phyloP scores from a whole-genome alignment of 768 basidiomycete genomes.

The Sporobolomyces roseus region DNA sequence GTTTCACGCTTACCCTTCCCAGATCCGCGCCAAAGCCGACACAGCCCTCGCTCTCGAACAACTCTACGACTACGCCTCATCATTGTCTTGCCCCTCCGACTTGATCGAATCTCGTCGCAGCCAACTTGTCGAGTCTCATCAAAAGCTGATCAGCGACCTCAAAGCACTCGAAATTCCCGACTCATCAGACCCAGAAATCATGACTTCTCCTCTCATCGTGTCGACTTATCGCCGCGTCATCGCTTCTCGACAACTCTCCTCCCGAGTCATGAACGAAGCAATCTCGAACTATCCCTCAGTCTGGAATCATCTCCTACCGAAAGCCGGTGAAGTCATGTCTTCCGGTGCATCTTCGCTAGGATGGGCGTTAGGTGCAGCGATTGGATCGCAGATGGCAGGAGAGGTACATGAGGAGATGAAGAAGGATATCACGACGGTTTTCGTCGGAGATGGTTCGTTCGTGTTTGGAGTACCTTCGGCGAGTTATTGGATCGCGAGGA shows the following conservation, averaged over 20 bases:
- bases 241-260: conserved; percentile 37
- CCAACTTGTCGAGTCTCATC: conserved; percentile 10
- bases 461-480: conserved; percentile 65
- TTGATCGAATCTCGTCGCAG: not conserved
- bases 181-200: conserved; percentile 37
- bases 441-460: conserved; percentile 69
- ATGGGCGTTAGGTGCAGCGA: conserved; percentile 63
- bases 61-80: conserved; percentile 49
- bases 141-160: conserved; percentile 39
- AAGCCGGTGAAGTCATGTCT: conserved; percentile 52
- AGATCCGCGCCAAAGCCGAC: conserved; percentile 61
- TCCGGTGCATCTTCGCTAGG: conserved; percentile 67
- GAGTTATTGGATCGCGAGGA: conserved; percentile 68
- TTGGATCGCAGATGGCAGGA: conserved; percentile 59
- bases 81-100: not conserved
- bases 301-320: conserved; percentile 61
- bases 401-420: conserved; percentile 39
- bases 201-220: conserved; percentile 56
- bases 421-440: conserved; percentile 58
- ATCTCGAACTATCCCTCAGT: conserved; percentile 57
- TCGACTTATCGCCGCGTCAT: conserved; percentile 43
- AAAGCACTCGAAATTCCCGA: conserved; percentile 42
- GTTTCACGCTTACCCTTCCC: conserved; percentile 51
- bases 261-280: conserved; percentile 62
- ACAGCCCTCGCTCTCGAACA: conserved; percentile 57